Conservation (phyloP, 257 asterid genomes). For the Sherardia arvensis region DNA sequence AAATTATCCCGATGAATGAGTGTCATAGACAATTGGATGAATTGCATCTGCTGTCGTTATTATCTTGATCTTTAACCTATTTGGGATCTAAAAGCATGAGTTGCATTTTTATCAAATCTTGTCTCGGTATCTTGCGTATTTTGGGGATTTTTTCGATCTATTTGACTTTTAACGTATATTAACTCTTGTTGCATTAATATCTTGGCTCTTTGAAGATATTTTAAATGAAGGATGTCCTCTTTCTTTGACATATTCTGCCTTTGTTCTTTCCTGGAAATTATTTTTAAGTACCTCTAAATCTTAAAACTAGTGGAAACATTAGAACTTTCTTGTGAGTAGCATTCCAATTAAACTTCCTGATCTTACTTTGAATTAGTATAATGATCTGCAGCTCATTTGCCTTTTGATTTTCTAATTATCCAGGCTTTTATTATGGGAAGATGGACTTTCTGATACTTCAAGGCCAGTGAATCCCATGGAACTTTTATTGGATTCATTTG, state of each 20-base stretch:
- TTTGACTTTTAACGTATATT: not conserved
- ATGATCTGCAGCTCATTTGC: not conserved
- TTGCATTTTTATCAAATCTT: not conserved
- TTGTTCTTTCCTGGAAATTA: not conserved
- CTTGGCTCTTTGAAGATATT: not conserved
- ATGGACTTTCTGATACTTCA: conserved; percentile 47
- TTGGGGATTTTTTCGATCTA: not conserved
- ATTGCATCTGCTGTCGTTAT: not conserved
- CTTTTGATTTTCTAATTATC: conserved; percentile 6
- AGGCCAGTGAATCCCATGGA: conserved; percentile 27
- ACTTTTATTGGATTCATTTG: conserved; percentile 23
- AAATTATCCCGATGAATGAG: not conserved
- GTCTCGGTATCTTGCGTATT: not conserved
- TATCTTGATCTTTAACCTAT: not conserved
- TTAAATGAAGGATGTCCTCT: not conserved
- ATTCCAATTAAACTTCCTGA: not conserved
- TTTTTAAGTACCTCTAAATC: not conserved
- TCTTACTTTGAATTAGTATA: not conserved
- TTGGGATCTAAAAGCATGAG: not conserved
- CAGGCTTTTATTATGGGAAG: conserved; percentile 89
- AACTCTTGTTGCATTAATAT: not conserved
- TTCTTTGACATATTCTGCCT: not conserved
- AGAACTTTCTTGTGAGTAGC: not conserved
- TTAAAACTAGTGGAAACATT: not conserved
- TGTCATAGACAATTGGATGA: no score